Base-by-base conservation (phyloP, 2,329 filamentous ascomycete genomes). In the Fusarium tanahbumbuense region DNA sequence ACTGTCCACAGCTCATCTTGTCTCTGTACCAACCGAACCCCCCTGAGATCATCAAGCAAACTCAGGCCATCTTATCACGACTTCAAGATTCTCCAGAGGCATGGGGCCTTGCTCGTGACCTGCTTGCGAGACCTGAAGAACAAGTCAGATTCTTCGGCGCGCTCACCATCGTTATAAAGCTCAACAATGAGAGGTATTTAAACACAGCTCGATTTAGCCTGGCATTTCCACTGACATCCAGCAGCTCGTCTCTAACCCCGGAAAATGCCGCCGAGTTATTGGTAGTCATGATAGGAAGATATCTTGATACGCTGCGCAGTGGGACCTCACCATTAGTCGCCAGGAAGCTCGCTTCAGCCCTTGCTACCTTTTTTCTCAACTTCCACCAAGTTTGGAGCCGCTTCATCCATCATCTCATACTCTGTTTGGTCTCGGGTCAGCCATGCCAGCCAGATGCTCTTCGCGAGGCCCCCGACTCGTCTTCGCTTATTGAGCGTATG, bases 81-180 rank as follows among this genome's bases (percentile, higher is more conserved):
- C 83, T 98, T 20, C 96, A 98, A 77, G 89, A 89, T 72, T 92
- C 93, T 4, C 85, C 90, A 3, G 86, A 93, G 75, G 95, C 94
- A 57, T 99, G 96, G 96, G 86, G 92, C 59, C 86, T 98, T 47
- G 94, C 93, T 22, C 90, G 95, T 76, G 88, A 89, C 54, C 84
- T 98, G 16, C 83, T 98, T 13, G 83, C 83, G 53, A 89, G 88
- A 65, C 82, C 87, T 23, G 89, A 93, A 71, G 87, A 92, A 65
- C 91, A 94, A 74, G 89, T 96, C 72, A 91, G 92, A 70, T 98
- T 98, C 81, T 97, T 97, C 77, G 96, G 93, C 16, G 95, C 94
- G 30, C 85, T 98, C 63, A 98, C 95, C 0, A 91, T 98, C 71
- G 97, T 93, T 53, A 89, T 98, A 74, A 99, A 98, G 81, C 88